Evolutionary conservation across 441 rosid genomes (phyloP), one percentile per base, ranked within the genome.

Genomic region (Bocquillonia castaneifolia): DNA sequence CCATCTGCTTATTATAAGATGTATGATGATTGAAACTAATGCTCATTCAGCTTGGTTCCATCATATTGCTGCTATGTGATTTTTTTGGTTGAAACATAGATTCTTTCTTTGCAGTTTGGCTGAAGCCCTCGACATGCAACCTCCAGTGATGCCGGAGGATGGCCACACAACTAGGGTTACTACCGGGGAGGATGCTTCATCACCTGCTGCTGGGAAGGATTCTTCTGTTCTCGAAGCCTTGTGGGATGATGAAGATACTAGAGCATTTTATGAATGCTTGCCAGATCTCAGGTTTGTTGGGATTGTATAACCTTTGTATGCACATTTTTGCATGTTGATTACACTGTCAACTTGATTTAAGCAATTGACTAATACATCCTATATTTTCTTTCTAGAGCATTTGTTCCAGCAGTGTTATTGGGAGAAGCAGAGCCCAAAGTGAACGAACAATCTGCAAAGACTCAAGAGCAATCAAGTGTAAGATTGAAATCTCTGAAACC

Each of bases 161-260:
- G 90, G 90, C 71, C 95, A 89, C 85, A 95, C 99, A 56, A 95
- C 98, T 69, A 78, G 96, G 77, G 88, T 92, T 73, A 86, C 90
- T 63, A 84, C 90, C 56, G 95, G 93, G 64, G 98, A 89, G 64
- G 99, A 95, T 70, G 78, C 84, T 50, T 82, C 92, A 40, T 84
- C 88, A 51, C 85, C 89, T 79, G 82, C 83, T 69, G 74, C 90
- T 51, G 89, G 86, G 52, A 95, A 95, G 78, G 99, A 92, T 73
- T 78, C 94, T 71, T 81, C 90, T 40, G 79, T 53, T 72, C 77
- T 80, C 5, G 99, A 93, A 83, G 86, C 96, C 67, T 74, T 91
- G 70, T 92, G 99, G 99, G 98, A 96, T 81, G 98, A 96, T 76
- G 99, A 93, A 67, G 98, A 96, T 76, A 91, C 98, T 45, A 88